Evolutionary conservation across 2,329 filamentous ascomycete genomes (phyloP), one percentile per base, ranked within the genome.

Genomic region (Capronia coronata): DNA sequence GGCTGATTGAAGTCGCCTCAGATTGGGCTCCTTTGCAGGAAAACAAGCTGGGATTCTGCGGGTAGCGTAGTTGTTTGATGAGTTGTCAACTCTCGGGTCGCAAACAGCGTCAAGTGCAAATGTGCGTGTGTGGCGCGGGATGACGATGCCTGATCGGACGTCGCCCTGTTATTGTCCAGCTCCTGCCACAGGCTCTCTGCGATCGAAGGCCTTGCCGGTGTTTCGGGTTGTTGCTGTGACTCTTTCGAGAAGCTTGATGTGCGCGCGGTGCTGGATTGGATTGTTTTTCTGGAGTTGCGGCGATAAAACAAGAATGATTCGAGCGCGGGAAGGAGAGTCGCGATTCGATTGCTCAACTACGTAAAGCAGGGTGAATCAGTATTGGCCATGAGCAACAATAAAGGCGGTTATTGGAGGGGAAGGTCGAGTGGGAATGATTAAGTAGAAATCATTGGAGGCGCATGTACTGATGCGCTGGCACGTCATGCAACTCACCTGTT

Each of bases 11-110:
- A 52, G 34, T 55, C 55, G 57, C 57, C 57, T 56, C 45, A 46
- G 32, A 68, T 71, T 70, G 68, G 68, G 69, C 68, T 67, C 62
- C 65, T 65, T 66, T 69, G 69, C 69, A 71, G 60, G 59, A 62
- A 61, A 64, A 19, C 34, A 41, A 25, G 65, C 60, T 65, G 61
- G 61, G 64, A 62, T 64, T 60, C 11, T 37, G 56, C 19, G 60
- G 55, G 58, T 58, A 54, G 59, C 54, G 61, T 46, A 46, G 53
- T 46, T 49, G 43, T 53, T 60, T 64, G 67, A 71, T 71, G 68
- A 63, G 68, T 69, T 71, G 69, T 69, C 68, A 68, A 48, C 46
- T 48, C 44, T 37, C 19, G 13, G 30, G 32, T 27, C 23, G 44
- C 32, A 39, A 22, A 38, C 40, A 29, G 43, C 44, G 46, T 38